These are phyloP conservation scores for Phalaenopsis aphrodite DNA, from an alignment of 106 monocot species.

Conservation along the genomic window DNA sequence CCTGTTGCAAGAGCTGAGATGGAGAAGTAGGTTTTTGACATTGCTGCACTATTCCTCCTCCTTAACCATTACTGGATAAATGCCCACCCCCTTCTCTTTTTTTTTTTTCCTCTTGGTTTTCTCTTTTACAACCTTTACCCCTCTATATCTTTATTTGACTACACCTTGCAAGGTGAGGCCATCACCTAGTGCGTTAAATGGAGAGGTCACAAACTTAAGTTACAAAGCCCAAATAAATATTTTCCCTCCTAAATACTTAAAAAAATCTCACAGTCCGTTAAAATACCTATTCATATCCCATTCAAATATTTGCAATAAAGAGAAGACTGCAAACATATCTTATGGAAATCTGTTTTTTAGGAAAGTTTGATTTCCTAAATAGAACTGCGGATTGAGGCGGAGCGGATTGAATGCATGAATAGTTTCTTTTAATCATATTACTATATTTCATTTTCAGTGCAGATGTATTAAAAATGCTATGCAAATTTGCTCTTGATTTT, in stretches of 20 bases:
- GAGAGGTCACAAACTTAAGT: neutral
- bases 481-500: neutral
- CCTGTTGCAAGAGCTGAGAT: neutral
- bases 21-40: neutral
- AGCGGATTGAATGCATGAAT: neutral
- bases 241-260: neutral
- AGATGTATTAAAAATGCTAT: neutral
- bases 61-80: neutral
- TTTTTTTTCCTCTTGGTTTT: too few species aligned
- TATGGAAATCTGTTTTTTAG: neutral
- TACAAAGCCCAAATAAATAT: neutral
- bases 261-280: neutral
- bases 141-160: neutral
- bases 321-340: neutral
- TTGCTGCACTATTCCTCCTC: neutral
- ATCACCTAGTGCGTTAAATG: neutral
- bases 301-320: neutral
- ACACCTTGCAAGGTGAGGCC: neutral
- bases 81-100: neutral
- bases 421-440: neutral
- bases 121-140: too few species aligned
- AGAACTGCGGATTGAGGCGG: neutral
- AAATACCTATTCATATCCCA: neutral
- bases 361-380: neutral
- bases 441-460: neutral